Conservation (phyloP, 306 rosid genomes). For the Fragaria iinumae region DNA sequence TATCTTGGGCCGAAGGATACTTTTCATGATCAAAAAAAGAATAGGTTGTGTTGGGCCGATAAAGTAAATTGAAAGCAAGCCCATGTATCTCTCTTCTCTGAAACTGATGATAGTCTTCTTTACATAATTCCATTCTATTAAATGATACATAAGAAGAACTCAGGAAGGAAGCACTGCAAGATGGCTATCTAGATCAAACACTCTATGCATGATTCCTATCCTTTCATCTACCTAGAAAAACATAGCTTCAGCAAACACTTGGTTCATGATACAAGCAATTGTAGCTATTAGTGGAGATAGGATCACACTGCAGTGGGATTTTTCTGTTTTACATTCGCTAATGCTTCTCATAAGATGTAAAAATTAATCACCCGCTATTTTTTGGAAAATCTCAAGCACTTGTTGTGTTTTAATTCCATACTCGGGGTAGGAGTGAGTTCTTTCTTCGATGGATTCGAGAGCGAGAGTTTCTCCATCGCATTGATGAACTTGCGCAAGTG, state of each 20-base stretch:
- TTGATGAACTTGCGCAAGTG: constrained; percentile 84
- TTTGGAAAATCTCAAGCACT: constrained; percentile 83
- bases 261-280: constrained; percentile 29
- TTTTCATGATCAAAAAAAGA: no score
- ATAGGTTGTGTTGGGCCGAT: no score
- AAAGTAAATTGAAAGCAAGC: neutral
- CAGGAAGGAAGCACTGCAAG: constrained; percentile 13
- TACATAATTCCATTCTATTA: constrained; percentile 26
- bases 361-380: constrained; percentile 34
- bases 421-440: constrained; percentile 65
- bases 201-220: constrained; percentile 25
- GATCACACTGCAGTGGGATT: constrained; percentile 29
- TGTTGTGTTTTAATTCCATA: constrained; percentile 74
- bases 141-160: constrained; percentile 33
- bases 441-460: constrained; percentile 43
- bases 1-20: no score
- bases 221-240: constrained; percentile 6
- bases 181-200: constrained; percentile 31
- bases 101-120: constrained; percentile 25
- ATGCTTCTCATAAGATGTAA: constrained; percentile 14
- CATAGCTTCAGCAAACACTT: constrained; percentile 19
- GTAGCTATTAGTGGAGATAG: constrained; percentile 15
- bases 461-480: constrained; percentile 79
- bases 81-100: constrained; percentile 22
- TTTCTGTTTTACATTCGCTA: constrained; percentile 25